These are phyloP conservation scores for Wickerhamiella sergipiensis DNA, from an alignment of 805 yeast genomes.

Conservation along the genomic window DNA sequence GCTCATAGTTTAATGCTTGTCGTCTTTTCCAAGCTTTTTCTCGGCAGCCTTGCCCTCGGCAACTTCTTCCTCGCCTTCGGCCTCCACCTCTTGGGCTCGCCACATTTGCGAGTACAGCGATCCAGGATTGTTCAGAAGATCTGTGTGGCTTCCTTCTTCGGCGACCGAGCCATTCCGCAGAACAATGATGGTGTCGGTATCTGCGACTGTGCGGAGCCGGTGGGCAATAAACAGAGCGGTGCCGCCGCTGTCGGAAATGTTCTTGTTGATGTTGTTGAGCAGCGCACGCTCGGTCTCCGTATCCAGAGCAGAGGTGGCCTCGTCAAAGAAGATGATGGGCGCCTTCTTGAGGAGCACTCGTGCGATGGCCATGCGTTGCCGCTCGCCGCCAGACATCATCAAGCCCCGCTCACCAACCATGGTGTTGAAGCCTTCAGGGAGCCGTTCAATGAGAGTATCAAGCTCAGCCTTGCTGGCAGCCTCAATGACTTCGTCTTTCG, in stretches of 20 bases:
- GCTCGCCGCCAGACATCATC: conserved; percentile 99
- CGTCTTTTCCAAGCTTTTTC: background rate
- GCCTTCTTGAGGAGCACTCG: conserved; percentile 75
- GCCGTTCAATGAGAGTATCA: conserved; percentile 42
- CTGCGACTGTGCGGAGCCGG: conserved; percentile 83
- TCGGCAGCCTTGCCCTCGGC: background rate
- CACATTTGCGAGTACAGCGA: conserved; percentile 73
- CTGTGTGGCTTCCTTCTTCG: conserved; percentile 78
- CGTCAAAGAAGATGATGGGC: conserved; percentile 88
- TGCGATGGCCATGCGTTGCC: conserved; percentile 88
- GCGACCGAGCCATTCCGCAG: conserved; percentile 62
- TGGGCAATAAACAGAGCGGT: conserved; percentile 92
- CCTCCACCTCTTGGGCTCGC: conserved; percentile 80
- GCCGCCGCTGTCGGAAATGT: conserved; percentile 42
- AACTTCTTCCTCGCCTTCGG: conserved; percentile 16
- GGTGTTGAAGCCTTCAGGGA: conserved; percentile 78
- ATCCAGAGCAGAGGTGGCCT: conserved; percentile 89
- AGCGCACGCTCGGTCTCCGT: conserved; percentile 89
- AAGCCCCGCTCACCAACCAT: conserved; percentile 92
- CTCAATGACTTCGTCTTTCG: conserved; percentile 51
- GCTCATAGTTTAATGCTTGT: background rate
- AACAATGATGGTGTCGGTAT: conserved; percentile 84
- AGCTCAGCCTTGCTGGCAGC: conserved; percentile 63
- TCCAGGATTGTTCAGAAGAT: conserved; percentile 36
- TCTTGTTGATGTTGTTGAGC: conserved; percentile 53